These are phyloP conservation scores for Ampelomyces quisqualis DNA, from an alignment of 2,329 filamentous ascomycete species.

Conservation along the genomic window DNA sequence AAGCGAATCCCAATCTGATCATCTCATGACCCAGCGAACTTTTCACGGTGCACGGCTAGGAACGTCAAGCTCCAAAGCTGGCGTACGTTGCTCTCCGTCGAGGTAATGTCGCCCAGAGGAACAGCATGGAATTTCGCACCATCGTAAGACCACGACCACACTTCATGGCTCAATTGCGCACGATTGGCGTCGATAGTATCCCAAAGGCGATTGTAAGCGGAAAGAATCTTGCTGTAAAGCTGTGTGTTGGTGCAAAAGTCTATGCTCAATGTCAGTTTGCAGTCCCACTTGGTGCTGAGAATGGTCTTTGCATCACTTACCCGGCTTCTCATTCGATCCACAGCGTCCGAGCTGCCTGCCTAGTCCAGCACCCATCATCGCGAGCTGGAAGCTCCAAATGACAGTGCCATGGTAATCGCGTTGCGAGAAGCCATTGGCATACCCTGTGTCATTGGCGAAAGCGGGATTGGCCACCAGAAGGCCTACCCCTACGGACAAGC, in stretches of 20 bases:
- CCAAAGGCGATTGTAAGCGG: conserved; percentile 63
- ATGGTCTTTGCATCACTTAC: conserved; percentile 2
- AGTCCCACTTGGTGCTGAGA: background rate
- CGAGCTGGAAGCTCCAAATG: conserved; percentile 65
- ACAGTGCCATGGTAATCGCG: conserved; percentile 64
- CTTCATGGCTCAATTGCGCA: conserved; percentile 56
- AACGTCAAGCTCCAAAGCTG: conserved; percentile 63
- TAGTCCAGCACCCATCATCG: conserved; percentile 64
- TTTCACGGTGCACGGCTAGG: conserved; percentile 54
- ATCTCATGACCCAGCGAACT: conserved; percentile 6
- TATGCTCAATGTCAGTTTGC: conserved; percentile 13
- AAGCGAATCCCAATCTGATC: no score
- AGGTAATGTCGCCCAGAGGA: conserved; percentile 54
- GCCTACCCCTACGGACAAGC: conserved; percentile 58
- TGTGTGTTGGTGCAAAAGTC: conserved; percentile 53
- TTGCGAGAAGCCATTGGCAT: conserved; percentile 56
- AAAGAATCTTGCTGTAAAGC: conserved; percentile 49
- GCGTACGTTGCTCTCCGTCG: conserved; percentile 55
- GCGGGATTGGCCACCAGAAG: conserved; percentile 64
- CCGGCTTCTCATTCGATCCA: conserved; percentile 18
- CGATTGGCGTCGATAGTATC: conserved; percentile 60
- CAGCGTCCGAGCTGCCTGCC: conserved; percentile 60
- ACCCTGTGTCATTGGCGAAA: conserved; percentile 50
- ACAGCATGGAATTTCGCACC: conserved; percentile 51
- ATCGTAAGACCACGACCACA: conserved; percentile 63